Evolutionary conservation across 352 stramenopile species (phyloP), one percentile per base, ranked within the genome.

Genomic region (Globisporangium radiosum): DNA sequence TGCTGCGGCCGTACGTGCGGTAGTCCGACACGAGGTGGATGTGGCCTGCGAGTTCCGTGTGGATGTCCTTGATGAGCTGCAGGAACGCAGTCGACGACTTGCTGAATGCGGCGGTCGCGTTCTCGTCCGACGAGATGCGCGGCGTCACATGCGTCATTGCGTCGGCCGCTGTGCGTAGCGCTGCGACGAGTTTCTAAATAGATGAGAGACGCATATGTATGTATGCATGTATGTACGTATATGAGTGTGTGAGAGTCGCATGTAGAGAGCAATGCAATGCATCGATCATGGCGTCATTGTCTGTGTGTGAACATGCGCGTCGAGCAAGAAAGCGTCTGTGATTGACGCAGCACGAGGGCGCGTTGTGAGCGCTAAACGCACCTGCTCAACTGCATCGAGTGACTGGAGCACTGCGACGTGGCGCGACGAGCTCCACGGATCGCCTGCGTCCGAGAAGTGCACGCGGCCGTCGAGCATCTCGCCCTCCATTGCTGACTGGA

Each of bases 1-100:
- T 88, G 66, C 82, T 92, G 59, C 85, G 82, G 36, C 78, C 81
- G 62, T 86, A 94, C 11, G 73, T 86, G 54, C 85, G 85, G 64
- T 94, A 94, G 68, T 94, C 81, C 52, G 81, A 87, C 39, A 94
- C 85, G 15, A 94, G 63, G 68, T 94, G 85, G 60, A 92, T 88
- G 65, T 94, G 81, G 65, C 75, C 78, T 14, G 82, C 85, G 17
- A 94, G 71, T 60, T 94, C 85, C 7, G 76, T 74, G 72, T 94
- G 85, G 60, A 94, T 88, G 63, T 91, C 81, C 56, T 87, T 80
- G n/a, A 94, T 75, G 49, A 92, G 76, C 71, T 92, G 85, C 57
- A 94, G 67, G 66, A 94, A 94, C 62, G 92, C 82, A 47, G 79
- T 90, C 60, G 82, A 88, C 19, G 85, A 64, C 54, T 74, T 70